A percentile compares a stretch with the other conserved stretches of the same genome.
Evolutionary conservation across 305 asterid species (phyloP).

Genomic region (Solanum hybrid): DNA sequence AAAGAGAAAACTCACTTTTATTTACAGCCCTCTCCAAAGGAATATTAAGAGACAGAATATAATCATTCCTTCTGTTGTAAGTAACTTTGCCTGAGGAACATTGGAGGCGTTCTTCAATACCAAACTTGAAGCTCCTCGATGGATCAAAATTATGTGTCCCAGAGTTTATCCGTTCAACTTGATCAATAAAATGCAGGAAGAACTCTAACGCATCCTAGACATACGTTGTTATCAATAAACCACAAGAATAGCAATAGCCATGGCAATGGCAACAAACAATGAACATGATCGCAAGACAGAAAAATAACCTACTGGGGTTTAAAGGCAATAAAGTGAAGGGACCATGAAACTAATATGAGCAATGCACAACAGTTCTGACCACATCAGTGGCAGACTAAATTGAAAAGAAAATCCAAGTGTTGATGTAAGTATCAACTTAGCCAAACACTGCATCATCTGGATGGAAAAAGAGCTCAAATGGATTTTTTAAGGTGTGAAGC

Average conservation of each 20-base stretch:
- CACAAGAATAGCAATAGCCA: slow-evolving; percentile 10
- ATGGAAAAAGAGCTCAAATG: not conserved
- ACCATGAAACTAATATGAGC: not conserved
- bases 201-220: slow-evolving; percentile 91
- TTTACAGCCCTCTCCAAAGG: slow-evolving; percentile 83
- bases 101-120: slow-evolving; percentile 86
- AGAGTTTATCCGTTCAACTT: slow-evolving; percentile 70
- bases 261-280: slow-evolving; percentile 1
- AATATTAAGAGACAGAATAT: slow-evolving; percentile 69
- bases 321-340: not conserved
- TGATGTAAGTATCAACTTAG: not conserved
- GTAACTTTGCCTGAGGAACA: slow-evolving; percentile 90
- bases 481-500: not conserved
- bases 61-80: slow-evolving; percentile 72
- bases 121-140: slow-evolving; percentile 86
- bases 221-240: slow-evolving; percentile 15
- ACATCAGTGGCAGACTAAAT: not conserved
- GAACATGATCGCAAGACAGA: not conserved
- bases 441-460: not conserved
- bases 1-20: slow-evolving; percentile 51
- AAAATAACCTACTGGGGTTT: not conserved
- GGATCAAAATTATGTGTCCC: slow-evolving; percentile 63
- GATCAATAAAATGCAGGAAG: slow-evolving; percentile 90
- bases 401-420: not conserved
- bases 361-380: not conserved